Percentiles rank a stretch among this genome's conserved stretches.
Evolutionary conservation across 208 protist genomes (phyloP).

Genomic region (Blastocrithidia nonstop): DNA sequence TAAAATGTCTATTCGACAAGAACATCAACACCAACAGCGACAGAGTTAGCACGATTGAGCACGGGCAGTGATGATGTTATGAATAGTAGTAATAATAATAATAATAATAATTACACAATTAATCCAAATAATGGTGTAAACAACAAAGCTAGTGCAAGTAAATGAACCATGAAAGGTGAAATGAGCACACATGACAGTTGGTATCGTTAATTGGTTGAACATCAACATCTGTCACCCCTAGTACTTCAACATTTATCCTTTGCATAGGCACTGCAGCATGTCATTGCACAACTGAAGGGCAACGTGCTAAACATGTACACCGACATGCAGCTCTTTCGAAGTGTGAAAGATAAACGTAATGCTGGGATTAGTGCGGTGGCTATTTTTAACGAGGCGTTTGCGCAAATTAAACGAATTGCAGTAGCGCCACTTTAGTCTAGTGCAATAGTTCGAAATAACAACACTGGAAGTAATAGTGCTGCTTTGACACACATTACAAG

Average conservation of each 20-base stretch:
- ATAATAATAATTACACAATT: neutral
- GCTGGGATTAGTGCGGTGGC: slow-evolving; percentile 28
- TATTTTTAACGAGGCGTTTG: slow-evolving; percentile 71
- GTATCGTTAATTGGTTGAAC: slow-evolving; percentile 25
- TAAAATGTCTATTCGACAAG: neutral
- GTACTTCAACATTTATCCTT: slow-evolving; percentile 52
- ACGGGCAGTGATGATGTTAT: neutral
- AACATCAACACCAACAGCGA: neutral
- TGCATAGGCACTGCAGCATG: slow-evolving; percentile 43
- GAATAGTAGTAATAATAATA: neutral
- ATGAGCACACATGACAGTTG: too few relatives aligned
- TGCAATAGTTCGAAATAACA: too few relatives aligned
- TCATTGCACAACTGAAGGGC: slow-evolving; percentile 77
- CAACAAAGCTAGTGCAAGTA: too few relatives aligned
- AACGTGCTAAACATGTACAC: slow-evolving; percentile 78
- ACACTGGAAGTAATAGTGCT: too few relatives aligned
- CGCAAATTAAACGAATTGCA: slow-evolving; percentile 61
- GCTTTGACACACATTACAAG: too few relatives aligned
- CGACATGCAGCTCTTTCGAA: slow-evolving; percentile 61
- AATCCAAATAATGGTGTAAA: neutral
- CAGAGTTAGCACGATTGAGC: neutral
- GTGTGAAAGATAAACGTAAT: slow-evolving; percentile 52
- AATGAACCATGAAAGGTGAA: too few relatives aligned
- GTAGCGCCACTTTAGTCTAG: slow-evolving; percentile 24
- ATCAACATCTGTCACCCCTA: slow-evolving; percentile 41